These are phyloP conservation scores for Selaginella tamariscina DNA, from an alignment of 75 land plant species.

Conservation along the genomic window DNA sequence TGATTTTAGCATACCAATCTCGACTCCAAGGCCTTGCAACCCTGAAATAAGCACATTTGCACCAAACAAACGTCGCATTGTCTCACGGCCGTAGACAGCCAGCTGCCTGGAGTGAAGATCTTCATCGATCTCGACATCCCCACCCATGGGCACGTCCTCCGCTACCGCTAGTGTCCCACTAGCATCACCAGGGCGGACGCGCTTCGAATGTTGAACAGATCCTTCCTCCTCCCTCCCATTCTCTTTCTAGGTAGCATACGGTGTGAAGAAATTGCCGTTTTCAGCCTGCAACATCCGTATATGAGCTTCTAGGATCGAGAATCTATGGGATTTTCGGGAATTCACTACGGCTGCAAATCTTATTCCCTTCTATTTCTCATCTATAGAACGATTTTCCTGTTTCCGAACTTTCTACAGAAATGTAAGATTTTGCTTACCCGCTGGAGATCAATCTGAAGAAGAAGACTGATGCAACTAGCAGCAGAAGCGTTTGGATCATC, in stretches of 20 bases:
- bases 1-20: constrained; percentile 41
- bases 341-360: too few species aligned
- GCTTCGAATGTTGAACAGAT: constrained; percentile 21
- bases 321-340: not conserved
- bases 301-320: not conserved
- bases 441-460: not conserved
- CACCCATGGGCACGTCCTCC: constrained; percentile 17
- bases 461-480: not conserved
- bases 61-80: constrained; percentile 72
- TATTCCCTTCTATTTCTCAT: too few species aligned
- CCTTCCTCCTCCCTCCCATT: constrained; percentile 33
- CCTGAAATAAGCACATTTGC: constrained; percentile 78
- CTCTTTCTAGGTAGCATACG: constrained; percentile 91
- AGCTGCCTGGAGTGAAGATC: constrained; percentile 95
- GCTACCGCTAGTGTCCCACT: constrained; percentile 10
- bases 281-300: not conserved
- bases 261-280: not conserved
- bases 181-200: constrained; percentile 19
- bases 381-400: too few species aligned
- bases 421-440: too few species aligned
- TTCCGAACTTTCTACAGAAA: too few species aligned
- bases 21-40: constrained; percentile 80
- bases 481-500: not conserved
- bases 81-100: constrained; percentile 84
- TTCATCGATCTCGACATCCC: constrained; percentile 54